Base-by-base conservation (phyloP, 2,329 filamentous ascomycete species). In the Aspergillus vadensis region DNA sequence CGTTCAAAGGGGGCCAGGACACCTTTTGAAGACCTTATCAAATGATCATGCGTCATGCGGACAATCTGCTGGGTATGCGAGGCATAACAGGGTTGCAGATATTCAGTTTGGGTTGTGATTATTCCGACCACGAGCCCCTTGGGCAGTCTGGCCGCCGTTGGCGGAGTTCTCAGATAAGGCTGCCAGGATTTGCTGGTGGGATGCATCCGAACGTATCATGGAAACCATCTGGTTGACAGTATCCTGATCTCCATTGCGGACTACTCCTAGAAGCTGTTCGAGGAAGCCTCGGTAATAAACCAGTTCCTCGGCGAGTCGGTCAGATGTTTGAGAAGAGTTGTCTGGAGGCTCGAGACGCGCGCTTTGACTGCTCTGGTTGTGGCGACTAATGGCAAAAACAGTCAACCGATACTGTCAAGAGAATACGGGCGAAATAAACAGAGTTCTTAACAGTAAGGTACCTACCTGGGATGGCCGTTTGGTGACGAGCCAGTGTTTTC, bases 161-260 rank as follows among this genome's bases (percentile, higher is more conserved):
- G 44, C 47, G 32, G 56, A 55, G 12, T 63, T 27, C 30, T 62
- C 61, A 19, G 66, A 61, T 51, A 74, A 51, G 4, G 58, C 57
- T 6, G 58, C 54, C 44, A 68, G 66, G 15, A 74, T 71, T 15
- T 71, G 62, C 49, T 65, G 54, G 10, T 72, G 61, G 6, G 72
- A 71, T 8, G 69, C 71, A 17, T 71, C 70, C 14, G 70, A 66
- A 32, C 71, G 72, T 44, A 74, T 72, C 21, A 66, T 53, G 25
- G 64, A 58, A 48, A 74, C 58, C 54, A 74, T 48, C 27, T 52
- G 66, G 17, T 63, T 50, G 4, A 74, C 65, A 1, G 63, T 56
- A n/a, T 63, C 65, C 44, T 67, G 63, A 19, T 70, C 63, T 36
- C 63, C 65, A 5, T 68, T 60, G 15, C 65, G 64, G 47, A 74